Evolutionary conservation across 345 rosid genomes (phyloP).

Genomic region (Rhizophora apiculata): DNA sequence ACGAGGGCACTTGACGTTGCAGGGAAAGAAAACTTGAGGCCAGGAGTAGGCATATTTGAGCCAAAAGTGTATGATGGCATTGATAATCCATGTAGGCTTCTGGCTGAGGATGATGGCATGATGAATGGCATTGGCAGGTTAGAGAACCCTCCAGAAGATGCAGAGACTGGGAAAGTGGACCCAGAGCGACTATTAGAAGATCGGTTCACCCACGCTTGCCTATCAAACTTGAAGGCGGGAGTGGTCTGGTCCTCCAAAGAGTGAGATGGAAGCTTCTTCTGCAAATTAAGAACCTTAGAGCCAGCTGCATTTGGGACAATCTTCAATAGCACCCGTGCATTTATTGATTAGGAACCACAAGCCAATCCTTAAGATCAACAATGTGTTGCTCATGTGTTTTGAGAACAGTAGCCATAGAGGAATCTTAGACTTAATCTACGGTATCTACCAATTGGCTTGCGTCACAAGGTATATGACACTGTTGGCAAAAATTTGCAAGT

Average conservation of each 20-base stretch:
- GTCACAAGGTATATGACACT: no score
- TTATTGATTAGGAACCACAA: slow-evolving; percentile 14
- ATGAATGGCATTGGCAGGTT: slow-evolving; percentile 88
- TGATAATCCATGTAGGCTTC: slow-evolving; percentile 39
- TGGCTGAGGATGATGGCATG: slow-evolving; percentile 39
- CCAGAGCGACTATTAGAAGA: slow-evolving; percentile 49
- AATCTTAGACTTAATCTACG: no score
- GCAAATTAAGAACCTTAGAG: slow-evolving; percentile 26
- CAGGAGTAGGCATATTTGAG: slow-evolving; percentile 33
- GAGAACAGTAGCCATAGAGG: background rate
- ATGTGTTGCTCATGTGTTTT: background rate
- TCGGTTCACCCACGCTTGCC: slow-evolving; percentile 48
- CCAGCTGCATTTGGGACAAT: slow-evolving; percentile 27
- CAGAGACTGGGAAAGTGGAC: slow-evolving; percentile 67
- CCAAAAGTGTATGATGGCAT: slow-evolving; percentile 62
- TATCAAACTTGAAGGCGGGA: slow-evolving; percentile 53
- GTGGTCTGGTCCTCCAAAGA: slow-evolving; percentile 45
- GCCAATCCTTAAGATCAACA: background rate
- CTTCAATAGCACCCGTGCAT: slow-evolving; percentile 39
- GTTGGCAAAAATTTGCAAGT: no score
- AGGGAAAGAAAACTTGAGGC: slow-evolving; percentile 64
- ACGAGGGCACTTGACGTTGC: slow-evolving; percentile 47
- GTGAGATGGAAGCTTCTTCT: slow-evolving; percentile 45
- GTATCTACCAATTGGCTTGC: no score
- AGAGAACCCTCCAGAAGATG: slow-evolving; percentile 43